Evolutionary conservation across 1,139 yeast species (phyloP).

Genomic region (Tardiomyces digboiensis): DNA sequence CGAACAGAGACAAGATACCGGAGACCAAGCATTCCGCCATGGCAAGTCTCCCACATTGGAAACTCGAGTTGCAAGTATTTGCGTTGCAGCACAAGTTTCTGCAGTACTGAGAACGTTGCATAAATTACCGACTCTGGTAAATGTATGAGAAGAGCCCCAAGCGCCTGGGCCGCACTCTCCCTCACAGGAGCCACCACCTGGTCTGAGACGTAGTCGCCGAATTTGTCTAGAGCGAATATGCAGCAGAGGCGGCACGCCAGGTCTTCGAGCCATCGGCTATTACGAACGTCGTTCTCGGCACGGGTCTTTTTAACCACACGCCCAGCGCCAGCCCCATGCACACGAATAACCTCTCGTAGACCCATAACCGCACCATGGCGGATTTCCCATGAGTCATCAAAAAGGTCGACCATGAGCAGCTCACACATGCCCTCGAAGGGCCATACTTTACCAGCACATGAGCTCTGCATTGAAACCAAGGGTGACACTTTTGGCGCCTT

Average conservation of each 20-base stretch:
- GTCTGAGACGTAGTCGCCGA: constrained; percentile 96
- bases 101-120: constrained; percentile 56
- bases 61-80: constrained; percentile 33
- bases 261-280: constrained; percentile 72
- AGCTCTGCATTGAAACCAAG: constrained; percentile 63
- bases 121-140: constrained; percentile 45
- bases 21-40: constrained; percentile 95
- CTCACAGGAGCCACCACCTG: constrained; percentile 98
- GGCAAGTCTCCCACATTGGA: constrained; percentile 92
- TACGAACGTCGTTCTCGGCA: constrained; percentile 55
- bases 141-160: constrained; percentile 81
- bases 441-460: constrained; percentile 52
- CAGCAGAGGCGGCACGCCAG: constrained; percentile 80
- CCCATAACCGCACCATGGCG: constrained; percentile 97
- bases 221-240: constrained; percentile 84
- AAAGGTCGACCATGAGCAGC: constrained; percentile 65
- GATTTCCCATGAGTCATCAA: constrained; percentile 86
- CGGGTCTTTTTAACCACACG: constrained; percentile 55
- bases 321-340: constrained; percentile 85
- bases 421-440: constrained; percentile 97
- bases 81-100: constrained; percentile 59
- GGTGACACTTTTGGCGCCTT: constrained; percentile 62
- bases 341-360: constrained; percentile 72
- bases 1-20: constrained; percentile 88
- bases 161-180: constrained; percentile 91